A percentile compares a stretch with the other conserved stretches of the same genome.
Conservation (phyloP, 2,329 filamentous ascomycete species). For the Zasmidium cellare region DNA sequence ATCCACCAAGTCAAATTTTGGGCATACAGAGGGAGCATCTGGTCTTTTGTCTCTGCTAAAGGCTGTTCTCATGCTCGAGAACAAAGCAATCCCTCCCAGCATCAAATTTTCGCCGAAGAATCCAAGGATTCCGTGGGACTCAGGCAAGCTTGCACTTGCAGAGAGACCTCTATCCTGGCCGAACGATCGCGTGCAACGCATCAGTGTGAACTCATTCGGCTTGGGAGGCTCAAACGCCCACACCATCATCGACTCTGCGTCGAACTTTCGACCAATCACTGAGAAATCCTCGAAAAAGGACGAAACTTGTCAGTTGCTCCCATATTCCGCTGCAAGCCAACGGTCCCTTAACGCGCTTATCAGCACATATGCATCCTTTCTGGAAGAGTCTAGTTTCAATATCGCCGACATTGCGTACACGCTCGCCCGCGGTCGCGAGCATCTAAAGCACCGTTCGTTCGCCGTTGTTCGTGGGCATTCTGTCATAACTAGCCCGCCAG, state of each 20-base stretch:
- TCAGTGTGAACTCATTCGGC: slow-evolving; percentile 28
- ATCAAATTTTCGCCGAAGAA: slow-evolving; percentile 25
- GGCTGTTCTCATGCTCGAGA: slow-evolving; percentile 24
- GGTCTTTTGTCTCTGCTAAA: slow-evolving; percentile 15
- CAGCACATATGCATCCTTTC: not conserved
- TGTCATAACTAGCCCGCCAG: too few species aligned
- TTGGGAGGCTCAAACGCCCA: slow-evolving; percentile 32
- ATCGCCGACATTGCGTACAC: slow-evolving; percentile 2
- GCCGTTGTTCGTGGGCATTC: too few species aligned
- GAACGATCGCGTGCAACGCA: slow-evolving; percentile 13
- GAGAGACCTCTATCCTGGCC: slow-evolving; percentile 31
- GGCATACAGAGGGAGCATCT: slow-evolving; percentile 15
- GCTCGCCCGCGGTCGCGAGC: not conserved
- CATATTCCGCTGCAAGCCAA: not conserved
- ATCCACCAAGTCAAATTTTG: slow-evolving; percentile 17
- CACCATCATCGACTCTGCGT: slow-evolving; percentile 28
- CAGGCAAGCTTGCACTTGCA: not conserved
- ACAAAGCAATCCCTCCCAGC: slow-evolving; percentile 27
- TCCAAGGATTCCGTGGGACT: slow-evolving; percentile 27
- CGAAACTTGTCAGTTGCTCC: not conserved
- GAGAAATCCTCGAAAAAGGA: not conserved
- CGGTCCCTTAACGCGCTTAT: not conserved
- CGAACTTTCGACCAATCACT: too few species aligned
- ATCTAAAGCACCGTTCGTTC: not conserved
- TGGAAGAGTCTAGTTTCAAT: not conserved